Base-by-base conservation (phyloP, 2,329 filamentous ascomycete species). In the Teratosphaeria gauchensis region DNA sequence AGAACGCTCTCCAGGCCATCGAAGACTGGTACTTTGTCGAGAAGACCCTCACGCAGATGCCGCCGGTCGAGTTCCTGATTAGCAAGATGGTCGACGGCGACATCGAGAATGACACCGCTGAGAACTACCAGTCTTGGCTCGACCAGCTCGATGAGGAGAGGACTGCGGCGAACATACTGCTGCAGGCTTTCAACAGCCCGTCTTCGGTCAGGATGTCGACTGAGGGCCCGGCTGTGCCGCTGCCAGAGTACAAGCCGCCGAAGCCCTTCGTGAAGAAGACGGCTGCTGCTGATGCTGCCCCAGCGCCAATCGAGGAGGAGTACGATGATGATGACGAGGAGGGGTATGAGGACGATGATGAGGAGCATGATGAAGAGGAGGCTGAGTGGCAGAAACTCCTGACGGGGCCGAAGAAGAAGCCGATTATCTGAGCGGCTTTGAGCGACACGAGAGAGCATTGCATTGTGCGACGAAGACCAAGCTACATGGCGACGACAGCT, bases 61-160 rank as follows among this genome's bases (percentile, higher is more conserved):
- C 66, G n/a, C 68, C 69, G 12, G 60, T 69, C 52, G 69, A 71
- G 62, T 70, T 71, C 56, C 61, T 71, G 14, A 65, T 71, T 59
- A 58, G 58, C 54, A 58, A 63, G n/a, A 28, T 53, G 4, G 52
- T 42, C 31, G 46, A 48, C 5, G 63, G 58, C 56, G 69, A 71
- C 58, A 58, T 51, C 2, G 53, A 65, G 54, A 65, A 53, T 51
- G 60, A 65, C 52, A 58, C 66, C 1, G 30, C 30, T 28, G 56
- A 42, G 32, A 70, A 70, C 63, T 69, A 66, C 63, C 52, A 58
- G 46, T 55, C 55, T 14, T 70, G 67, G 67, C 31, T 56, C 11
- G 61, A 48, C 9, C 4, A 48, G n/a, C 55, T 48, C 4, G 42
- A 48, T 1, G 4, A 48, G 5, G 42, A 48, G n/a, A 48, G 16